Evolutionary conservation across 2,329 filamentous ascomycete species (phyloP).

Genomic region (Knufia fluminis): DNA sequence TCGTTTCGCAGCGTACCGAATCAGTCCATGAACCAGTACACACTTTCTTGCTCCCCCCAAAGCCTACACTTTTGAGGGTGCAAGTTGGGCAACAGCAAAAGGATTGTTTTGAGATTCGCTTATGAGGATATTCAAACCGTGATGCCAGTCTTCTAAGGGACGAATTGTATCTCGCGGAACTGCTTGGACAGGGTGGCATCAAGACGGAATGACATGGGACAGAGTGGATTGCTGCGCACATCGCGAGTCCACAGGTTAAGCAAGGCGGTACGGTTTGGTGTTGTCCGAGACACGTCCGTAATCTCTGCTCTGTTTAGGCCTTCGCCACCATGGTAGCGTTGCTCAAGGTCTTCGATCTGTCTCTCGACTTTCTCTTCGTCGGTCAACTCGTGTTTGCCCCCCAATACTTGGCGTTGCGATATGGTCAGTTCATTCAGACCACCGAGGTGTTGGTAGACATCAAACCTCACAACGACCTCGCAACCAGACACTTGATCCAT

Average conservation of each 20-base stretch:
- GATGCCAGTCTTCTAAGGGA: not conserved
- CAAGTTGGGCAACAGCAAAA: too few relatives aligned
- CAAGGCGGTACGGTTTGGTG: not conserved
- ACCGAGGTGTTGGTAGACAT: slow-evolving; percentile 1
- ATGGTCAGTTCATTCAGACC: not conserved
- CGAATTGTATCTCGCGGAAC: not conserved
- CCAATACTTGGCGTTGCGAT: not conserved
- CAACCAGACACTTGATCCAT: not conserved
- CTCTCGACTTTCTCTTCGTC: not conserved
- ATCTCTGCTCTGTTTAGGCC: not conserved
- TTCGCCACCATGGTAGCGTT: not conserved
- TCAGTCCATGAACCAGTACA: too few relatives aligned
- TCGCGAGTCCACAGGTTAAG: not conserved
- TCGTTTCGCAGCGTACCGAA: too few relatives aligned
- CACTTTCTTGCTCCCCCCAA: too few relatives aligned
- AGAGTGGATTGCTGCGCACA: not conserved
- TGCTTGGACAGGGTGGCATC: not conserved
- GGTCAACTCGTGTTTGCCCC: not conserved
- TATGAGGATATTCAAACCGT: too few relatives aligned
- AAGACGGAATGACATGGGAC: not conserved
- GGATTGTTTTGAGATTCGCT: too few relatives aligned
- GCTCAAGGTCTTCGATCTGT: not conserved
- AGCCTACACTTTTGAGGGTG: too few relatives aligned
- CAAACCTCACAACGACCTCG: not conserved
- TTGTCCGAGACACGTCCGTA: not conserved